Evolutionary conservation across 129 eudicot species (phyloP).

Genomic region (Heracleum sosnowskyi): DNA sequence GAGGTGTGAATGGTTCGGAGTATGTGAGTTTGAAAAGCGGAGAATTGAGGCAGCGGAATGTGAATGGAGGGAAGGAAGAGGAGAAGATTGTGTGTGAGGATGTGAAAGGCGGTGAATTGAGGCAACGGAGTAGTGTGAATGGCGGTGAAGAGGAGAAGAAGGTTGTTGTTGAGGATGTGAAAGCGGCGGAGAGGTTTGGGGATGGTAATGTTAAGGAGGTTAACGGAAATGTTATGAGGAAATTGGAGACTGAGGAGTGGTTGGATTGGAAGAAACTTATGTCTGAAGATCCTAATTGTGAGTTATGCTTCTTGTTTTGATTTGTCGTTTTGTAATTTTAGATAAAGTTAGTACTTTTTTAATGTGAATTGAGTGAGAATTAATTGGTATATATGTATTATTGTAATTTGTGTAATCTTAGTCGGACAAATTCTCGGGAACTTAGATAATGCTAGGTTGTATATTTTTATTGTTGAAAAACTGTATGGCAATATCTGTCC

Average conservation of each 20-base stretch:
- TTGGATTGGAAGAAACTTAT: conserved; percentile 68
- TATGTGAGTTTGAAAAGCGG: neutral
- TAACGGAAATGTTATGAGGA: conserved; percentile 41
- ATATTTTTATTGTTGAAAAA: too few relatives aligned
- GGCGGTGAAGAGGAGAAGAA: conserved; percentile 27
- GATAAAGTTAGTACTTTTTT: neutral
- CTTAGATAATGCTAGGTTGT: neutral
- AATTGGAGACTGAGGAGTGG: conserved; percentile 46
- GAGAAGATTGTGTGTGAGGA: conserved; percentile 3
- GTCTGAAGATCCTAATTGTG: conserved; percentile 59
- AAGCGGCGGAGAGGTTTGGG: conserved; percentile 25
- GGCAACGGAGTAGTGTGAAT: conserved; percentile 22
- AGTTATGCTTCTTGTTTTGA: conserved; percentile 20
- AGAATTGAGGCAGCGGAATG: conserved; percentile 1
- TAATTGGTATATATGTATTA: neutral
- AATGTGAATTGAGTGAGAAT: neutral
- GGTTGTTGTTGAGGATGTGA: conserved; percentile 17
- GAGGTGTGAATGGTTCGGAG: neutral
- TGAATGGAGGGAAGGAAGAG: neutral
- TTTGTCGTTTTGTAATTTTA: neutral
- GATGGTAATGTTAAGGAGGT: conserved; percentile 20
- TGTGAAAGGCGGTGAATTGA: neutral
- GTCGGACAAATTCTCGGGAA: neutral
- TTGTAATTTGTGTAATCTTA: neutral
- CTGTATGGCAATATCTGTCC: neutral